A percentile compares a stretch with the other conserved stretches of the same genome.
Conservation (phyloP, 2,329 filamentous ascomycete genomes). For the Didymellaceae sp. region DNA sequence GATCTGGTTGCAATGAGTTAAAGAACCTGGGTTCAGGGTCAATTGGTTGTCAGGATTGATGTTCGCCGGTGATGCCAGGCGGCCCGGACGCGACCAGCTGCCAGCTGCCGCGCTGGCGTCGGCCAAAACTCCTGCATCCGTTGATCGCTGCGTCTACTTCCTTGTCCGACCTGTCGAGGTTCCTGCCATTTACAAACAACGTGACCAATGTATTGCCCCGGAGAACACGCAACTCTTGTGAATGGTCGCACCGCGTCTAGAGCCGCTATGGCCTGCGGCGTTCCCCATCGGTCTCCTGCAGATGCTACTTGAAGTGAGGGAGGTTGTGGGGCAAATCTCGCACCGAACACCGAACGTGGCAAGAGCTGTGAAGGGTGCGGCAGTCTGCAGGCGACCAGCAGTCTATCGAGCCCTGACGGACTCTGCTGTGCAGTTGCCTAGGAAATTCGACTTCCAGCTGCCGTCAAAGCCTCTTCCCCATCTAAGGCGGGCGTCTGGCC, state of each 20-base stretch:
- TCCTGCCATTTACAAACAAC: not conserved
- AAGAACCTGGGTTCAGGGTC: conserved; percentile 4
- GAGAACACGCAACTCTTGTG: not conserved
- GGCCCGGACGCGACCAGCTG: conserved; percentile 2
- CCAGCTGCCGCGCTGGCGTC: conserved; percentile 11
- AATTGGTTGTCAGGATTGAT: conserved; percentile 9
- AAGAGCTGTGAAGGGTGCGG: conserved; percentile 3
- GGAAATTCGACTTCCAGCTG: not conserved
- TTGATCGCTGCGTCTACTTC: conserved; percentile 4
- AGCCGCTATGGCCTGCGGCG: not conserved
- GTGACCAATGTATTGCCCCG: conserved; percentile 1
- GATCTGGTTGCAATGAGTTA: conserved; percentile 4
- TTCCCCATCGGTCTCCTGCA: no score
- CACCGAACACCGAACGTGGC: not conserved
- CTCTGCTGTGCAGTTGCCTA: no score
- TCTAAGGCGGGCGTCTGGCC: conserved; percentile 8
- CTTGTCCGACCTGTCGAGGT: not conserved
- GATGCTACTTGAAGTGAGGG: no score
- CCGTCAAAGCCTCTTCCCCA: not conserved
- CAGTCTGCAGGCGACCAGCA: not conserved
- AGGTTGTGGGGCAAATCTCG: not conserved
- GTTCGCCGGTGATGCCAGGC: conserved; percentile 6
- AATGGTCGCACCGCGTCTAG: not conserved
- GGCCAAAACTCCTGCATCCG: conserved; percentile 4
- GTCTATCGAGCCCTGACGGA: no score